These are phyloP conservation scores for Phytophthora fragariaefolia DNA, from an alignment of 352 stramenopile genomes.

Conservation along the genomic window DNA sequence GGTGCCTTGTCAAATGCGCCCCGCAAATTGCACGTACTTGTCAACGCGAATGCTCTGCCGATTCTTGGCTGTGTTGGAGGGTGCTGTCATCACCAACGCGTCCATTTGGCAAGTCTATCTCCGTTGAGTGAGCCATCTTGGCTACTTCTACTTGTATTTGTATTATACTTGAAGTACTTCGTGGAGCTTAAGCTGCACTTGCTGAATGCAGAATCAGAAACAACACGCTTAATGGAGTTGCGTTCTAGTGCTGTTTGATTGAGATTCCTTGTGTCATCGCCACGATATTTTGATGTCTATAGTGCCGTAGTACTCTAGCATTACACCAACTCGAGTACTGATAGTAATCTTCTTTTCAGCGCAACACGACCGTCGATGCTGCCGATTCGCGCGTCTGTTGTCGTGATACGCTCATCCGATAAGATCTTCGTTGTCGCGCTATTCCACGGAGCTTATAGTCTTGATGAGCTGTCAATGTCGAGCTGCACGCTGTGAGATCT, in stretches of 20 bases:
- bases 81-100: constrained; percentile 43
- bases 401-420: constrained; percentile 35
- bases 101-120: constrained; percentile 61
- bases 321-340: constrained; percentile 28
- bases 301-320: constrained; percentile 58
- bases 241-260: constrained; percentile 51
- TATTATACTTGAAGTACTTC: constrained; percentile 52
- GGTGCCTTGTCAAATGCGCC: too few species aligned
- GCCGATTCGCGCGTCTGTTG: constrained; percentile 42
- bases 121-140: constrained; percentile 46
- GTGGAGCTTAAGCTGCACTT: constrained; percentile 55
- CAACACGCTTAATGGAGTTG: constrained; percentile 42
- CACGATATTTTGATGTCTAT: constrained; percentile 48
- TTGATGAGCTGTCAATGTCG: constrained; percentile 41
- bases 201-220: constrained; percentile 51
- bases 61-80: constrained; percentile 52
- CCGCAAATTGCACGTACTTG: too few species aligned
- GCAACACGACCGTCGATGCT: constrained; percentile 50
- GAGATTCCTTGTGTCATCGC: constrained; percentile 26
- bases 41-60: constrained; percentile 45
- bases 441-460: constrained; percentile 34
- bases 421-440: constrained; percentile 46
- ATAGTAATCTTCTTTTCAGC: constrained; percentile 53
- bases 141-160: too few species aligned
- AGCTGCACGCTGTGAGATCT: constrained; percentile 41